Evolutionary conservation across 1,139 yeast species (phyloP).

Genomic region (Candida tetrigidarum): DNA sequence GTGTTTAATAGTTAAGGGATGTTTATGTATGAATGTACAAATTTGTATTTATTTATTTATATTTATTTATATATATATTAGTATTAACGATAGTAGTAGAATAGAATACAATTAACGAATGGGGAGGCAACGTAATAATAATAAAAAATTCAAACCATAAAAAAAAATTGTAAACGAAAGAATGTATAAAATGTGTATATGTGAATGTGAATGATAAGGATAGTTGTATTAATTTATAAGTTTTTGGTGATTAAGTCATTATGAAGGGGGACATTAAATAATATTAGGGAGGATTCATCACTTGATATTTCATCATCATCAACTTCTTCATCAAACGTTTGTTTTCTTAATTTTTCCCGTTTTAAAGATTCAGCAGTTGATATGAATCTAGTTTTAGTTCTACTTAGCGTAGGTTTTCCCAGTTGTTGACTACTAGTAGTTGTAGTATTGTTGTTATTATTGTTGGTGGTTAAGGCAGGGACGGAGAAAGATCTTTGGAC

Average conservation of each 20-base stretch:
- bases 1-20: conserved; percentile 4
- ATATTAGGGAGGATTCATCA: conserved; percentile 26
- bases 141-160: not conserved
- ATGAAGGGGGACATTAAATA: conserved; percentile 45
- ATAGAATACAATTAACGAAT: not conserved
- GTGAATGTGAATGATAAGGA: too few species aligned
- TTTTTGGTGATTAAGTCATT: conserved; percentile 2
- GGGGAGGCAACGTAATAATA: not conserved
- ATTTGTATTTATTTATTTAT: not conserved
- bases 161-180: not conserved
- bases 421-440: conserved; percentile 6
- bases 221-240: not conserved
- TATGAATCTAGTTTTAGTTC: conserved; percentile 42
- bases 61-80: not conserved
- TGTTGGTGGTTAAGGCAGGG: conserved; percentile 1
- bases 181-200: not conserved
- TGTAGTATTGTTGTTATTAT: conserved; percentile 11
- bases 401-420: conserved; percentile 23
- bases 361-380: conserved; percentile 43
- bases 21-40: not conserved
- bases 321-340: conserved; percentile 48
- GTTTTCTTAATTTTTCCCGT: conserved; percentile 42
- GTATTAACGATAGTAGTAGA: not conserved
- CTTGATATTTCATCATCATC: conserved; percentile 42
- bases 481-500: conserved; percentile 4